A percentile compares a stretch with the other conserved stretches of the same genome.
Evolutionary conservation across 352 stramenopile species (phyloP).

Genomic region (Phytophthora tentaculata): DNA sequence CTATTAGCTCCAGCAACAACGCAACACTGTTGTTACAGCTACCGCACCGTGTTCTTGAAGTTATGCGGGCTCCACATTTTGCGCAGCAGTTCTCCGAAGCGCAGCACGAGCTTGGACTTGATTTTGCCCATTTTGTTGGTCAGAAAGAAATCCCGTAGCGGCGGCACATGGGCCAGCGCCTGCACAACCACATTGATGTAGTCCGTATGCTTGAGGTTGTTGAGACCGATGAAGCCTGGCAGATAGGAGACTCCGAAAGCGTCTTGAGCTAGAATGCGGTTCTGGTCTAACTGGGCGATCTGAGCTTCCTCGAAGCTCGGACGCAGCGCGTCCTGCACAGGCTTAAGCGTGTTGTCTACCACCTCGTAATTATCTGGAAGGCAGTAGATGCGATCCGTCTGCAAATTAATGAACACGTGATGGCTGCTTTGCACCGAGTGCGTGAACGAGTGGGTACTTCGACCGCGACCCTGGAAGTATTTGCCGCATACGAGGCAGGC

Average conservation of each 20-base stretch:
- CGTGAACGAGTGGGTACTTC: conserved; percentile 95
- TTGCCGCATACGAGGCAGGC: conserved; percentile 99
- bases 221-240: conserved; percentile 97
- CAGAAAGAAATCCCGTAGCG: conserved; percentile 97
- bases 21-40: neutral
- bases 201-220: conserved; percentile 98
- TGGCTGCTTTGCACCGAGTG: conserved; percentile 97
- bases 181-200: conserved; percentile 98
- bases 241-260: conserved; percentile 97
- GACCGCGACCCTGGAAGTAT: conserved; percentile 96
- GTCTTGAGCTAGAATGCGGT: conserved; percentile 93
- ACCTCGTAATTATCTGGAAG: conserved; percentile 99
- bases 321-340: conserved; percentile 95
- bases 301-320: conserved; percentile 87
- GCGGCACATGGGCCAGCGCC: conserved; percentile 94
- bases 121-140: conserved; percentile 52
- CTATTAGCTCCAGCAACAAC: neutral
- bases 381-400: conserved; percentile 96
- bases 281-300: conserved; percentile 92
- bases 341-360: conserved; percentile 93
- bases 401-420: conserved; percentile 98
- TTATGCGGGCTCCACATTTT: conserved; percentile 98
- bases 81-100: conserved; percentile 96
- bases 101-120: conserved; percentile 89
- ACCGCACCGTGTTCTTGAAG: conserved; percentile 97